Percentiles rank a stretch among this genome's conserved stretches.
Evolutionary conservation across 192 early-diverging fungal genomes (phyloP).

Genomic region (Podila verticillata): DNA sequence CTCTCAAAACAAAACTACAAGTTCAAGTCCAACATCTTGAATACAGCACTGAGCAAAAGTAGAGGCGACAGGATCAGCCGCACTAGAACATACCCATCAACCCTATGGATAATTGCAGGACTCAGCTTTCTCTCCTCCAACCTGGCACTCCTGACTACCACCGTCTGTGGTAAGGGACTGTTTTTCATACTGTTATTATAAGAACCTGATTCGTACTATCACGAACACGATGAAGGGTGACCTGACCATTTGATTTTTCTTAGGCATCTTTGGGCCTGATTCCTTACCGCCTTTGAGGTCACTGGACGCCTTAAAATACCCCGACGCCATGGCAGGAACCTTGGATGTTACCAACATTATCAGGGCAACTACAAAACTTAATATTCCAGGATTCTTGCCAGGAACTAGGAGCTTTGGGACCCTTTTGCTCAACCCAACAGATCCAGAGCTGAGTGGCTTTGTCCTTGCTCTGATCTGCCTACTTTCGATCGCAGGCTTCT

Average conservation of each 20-base stretch:
- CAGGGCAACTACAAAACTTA: slow-evolving; percentile 1
- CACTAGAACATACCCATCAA: slow-evolving; percentile 16
- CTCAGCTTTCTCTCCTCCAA: slow-evolving; percentile 9
- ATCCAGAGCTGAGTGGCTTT: not conserved
- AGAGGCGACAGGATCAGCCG: slow-evolving; percentile 22
- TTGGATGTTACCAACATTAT: not conserved
- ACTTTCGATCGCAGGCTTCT: slow-evolving; percentile 10
- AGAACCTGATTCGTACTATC: not conserved
- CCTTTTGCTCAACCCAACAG: not conserved
- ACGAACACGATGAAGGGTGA: no score
- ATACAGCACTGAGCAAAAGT: slow-evolving; percentile 34
- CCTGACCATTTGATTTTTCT: not conserved
- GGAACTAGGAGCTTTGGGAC: slow-evolving; percentile 12
- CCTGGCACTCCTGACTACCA: not conserved
- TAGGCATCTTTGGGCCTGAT: slow-evolving; percentile 12
- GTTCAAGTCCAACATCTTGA: slow-evolving; percentile 33
- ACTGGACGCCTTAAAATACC: not conserved
- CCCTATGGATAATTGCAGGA: slow-evolving; percentile 21
- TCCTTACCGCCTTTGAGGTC: not conserved
- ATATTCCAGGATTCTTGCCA: not conserved
- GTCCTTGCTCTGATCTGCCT: not conserved
- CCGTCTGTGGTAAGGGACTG: slow-evolving; percentile 9
- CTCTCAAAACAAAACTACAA: slow-evolving; percentile 24
- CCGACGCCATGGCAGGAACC: not conserved
- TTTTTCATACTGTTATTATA: not conserved